phyloP scores from a whole-genome alignment of 352 stramenopile genomes.

The Phytophthora sp. region DNA sequence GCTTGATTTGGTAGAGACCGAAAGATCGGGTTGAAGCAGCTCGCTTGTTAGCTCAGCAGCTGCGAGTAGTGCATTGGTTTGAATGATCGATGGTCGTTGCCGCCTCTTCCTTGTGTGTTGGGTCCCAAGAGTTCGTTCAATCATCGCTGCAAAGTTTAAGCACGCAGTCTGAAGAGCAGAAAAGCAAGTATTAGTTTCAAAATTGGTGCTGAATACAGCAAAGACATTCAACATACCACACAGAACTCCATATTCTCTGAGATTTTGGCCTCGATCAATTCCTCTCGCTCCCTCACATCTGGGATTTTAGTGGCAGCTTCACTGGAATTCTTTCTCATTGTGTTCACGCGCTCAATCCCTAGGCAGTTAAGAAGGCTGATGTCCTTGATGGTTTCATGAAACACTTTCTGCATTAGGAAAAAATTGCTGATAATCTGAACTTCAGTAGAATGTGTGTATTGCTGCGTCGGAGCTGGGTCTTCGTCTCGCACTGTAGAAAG shows the following conservation, averaged over 20 bases:
- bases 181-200: conserved; percentile 1
- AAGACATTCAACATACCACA: conserved; percentile 23
- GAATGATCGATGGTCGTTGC: background rate
- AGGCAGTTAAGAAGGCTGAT: conserved; percentile 48
- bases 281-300: conserved; percentile 11
- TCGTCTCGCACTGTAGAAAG: conserved; percentile 2
- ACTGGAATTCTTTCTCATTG: background rate
- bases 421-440: conserved; percentile 54
- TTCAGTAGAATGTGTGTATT: conserved; percentile 21
- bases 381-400: conserved; percentile 52
- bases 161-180: conserved; percentile 11
- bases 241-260: conserved; percentile 47
- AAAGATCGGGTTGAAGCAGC: background rate
- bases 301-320: background rate
- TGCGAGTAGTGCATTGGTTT: conserved; percentile 21
- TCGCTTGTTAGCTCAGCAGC: conserved; percentile 8
- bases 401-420: conserved; percentile 48
- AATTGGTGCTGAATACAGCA: background rate
- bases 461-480: background rate
- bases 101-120: background rate
- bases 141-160: conserved; percentile 24
- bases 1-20: background rate
- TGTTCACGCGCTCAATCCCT: conserved; percentile 34
- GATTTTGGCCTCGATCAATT: conserved; percentile 37
- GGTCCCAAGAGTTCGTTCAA: conserved; percentile 14